phyloP scores from a whole-genome alignment of 805 yeast genomes.

The Candida boleticola region DNA sequence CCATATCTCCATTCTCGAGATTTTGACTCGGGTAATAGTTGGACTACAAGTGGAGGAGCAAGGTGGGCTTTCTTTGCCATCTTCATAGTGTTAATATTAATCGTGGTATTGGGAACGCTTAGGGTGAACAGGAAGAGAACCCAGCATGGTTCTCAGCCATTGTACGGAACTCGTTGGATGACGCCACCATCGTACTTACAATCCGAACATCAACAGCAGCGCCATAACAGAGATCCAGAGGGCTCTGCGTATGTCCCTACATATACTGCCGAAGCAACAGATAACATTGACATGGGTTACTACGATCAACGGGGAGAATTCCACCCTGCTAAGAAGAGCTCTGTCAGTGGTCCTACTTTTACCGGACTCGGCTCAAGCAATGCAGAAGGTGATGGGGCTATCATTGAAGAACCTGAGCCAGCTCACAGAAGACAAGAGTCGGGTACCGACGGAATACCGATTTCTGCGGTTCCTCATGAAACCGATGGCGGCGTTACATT shows the following conservation, averaged over 20 bases:
- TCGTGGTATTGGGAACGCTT: constrained; percentile 50
- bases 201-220: constrained; percentile 55
- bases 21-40: constrained; percentile 5
- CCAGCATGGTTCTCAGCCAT: constrained; percentile 52
- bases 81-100: constrained; percentile 46
- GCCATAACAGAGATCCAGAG: constrained; percentile 37
- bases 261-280: constrained; percentile 64
- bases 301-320: constrained; percentile 61
- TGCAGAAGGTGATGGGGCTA: neutral
- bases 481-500: neutral
- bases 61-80: constrained; percentile 69
- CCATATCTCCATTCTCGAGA: neutral
- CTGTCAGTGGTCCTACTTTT: neutral
- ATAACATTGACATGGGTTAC: constrained; percentile 67
- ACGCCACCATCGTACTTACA: constrained; percentile 79
- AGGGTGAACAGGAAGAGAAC: constrained; percentile 54
- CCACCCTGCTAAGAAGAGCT: constrained; percentile 31
- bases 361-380: neutral
- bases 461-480: constrained; percentile 8
- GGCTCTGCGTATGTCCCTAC: constrained; percentile 57
- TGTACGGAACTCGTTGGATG: constrained; percentile 80
- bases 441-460: constrained; percentile 15
- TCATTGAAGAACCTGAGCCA: constrained; percentile 16
- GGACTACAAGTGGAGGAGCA: constrained; percentile 35
- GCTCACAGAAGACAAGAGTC: constrained; percentile 21